A percentile compares a stretch with the other conserved stretches of the same genome.
Evolutionary conservation across 2,329 filamentous ascomycete genomes (phyloP).

Genomic region (Coniochaeta pulveracea): DNA sequence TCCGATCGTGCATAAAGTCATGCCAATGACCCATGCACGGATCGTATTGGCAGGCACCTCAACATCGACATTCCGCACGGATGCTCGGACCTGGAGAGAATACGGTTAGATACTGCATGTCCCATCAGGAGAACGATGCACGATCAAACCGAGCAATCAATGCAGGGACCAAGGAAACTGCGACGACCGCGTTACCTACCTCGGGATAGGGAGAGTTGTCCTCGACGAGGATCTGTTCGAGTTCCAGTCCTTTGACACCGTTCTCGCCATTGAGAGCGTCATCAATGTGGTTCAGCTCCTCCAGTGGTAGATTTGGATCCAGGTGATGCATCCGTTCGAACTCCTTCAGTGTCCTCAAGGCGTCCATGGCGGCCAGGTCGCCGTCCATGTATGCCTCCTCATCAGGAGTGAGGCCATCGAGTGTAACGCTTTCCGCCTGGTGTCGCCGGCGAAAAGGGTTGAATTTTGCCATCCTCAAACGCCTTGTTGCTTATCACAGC

Average conservation of each 20-base stretch:
- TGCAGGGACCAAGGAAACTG: background rate
- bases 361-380: slow-evolving; percentile 27
- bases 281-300: slow-evolving; percentile 49
- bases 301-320: slow-evolving; percentile 54
- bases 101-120: slow-evolving; percentile 5
- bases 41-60: slow-evolving; percentile 54
- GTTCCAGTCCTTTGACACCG: slow-evolving; percentile 41
- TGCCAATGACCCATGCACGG: slow-evolving; percentile 51
- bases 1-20: slow-evolving; percentile 50
- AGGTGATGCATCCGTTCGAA: slow-evolving; percentile 51
- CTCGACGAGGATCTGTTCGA: slow-evolving; percentile 47
- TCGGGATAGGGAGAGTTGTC: slow-evolving; percentile 59
- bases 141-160: too few species aligned
- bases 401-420: slow-evolving; percentile 7
- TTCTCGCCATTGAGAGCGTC: slow-evolving; percentile 42
- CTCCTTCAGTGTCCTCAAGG: slow-evolving; percentile 36
- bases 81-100: slow-evolving; percentile 44
- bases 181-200: slow-evolving; percentile 23
- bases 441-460: slow-evolving; percentile 13
- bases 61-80: slow-evolving; percentile 53
- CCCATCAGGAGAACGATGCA: too few species aligned
- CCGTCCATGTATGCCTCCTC: slow-evolving; percentile 16
- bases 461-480: slow-evolving; percentile 10
- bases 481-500: slow-evolving; percentile 9
- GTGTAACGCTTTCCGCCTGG: slow-evolving; percentile 11